Evolutionary conservation across 768 basidiomycete genomes (phyloP).

Genomic region (Lentinus tigrinus): DNA sequence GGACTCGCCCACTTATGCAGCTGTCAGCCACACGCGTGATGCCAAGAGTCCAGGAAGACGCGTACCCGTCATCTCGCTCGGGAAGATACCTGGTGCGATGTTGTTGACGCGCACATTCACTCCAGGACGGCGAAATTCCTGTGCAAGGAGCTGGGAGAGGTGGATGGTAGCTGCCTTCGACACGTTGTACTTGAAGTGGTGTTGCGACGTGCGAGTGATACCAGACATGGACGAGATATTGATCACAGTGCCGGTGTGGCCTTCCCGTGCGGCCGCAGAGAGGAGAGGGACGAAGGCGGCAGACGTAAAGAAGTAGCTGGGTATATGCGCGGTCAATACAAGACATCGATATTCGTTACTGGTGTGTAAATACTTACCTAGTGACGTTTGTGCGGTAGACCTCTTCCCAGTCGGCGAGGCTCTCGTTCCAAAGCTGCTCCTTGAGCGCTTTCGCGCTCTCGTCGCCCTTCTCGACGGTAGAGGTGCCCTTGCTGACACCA

Average conservation of each 20-base stretch:
- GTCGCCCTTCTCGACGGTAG: slow-evolving; percentile 27
- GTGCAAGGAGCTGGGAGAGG: slow-evolving; percentile 34
- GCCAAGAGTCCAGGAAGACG: not conserved
- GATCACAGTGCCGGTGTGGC: slow-evolving; percentile 38
- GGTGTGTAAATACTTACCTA: slow-evolving; percentile 17
- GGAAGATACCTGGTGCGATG: slow-evolving; percentile 37
- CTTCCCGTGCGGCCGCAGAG: slow-evolving; percentile 30
- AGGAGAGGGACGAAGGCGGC: slow-evolving; percentile 47
- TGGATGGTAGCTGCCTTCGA: slow-evolving; percentile 40
- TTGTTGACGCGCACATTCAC: slow-evolving; percentile 37
- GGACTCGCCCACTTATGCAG: slow-evolving; percentile 23
- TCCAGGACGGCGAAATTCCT: slow-evolving; percentile 31
- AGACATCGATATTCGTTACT: not conserved
- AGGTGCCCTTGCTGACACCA: slow-evolving; percentile 25
- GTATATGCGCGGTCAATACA: not conserved
- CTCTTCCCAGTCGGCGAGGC: slow-evolving; percentile 29
- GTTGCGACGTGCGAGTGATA: slow-evolving; percentile 39
- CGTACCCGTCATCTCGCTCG: slow-evolving; percentile 36
- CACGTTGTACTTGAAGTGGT: slow-evolving; percentile 46
- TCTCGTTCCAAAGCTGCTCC: slow-evolving; percentile 31
- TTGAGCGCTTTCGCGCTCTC: slow-evolving; percentile 27
- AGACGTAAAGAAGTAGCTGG: slow-evolving; percentile 41
- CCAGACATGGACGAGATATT: slow-evolving; percentile 44
- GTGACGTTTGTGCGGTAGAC: slow-evolving; percentile 36
- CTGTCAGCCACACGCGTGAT: not conserved